Percentiles rank a stretch among this genome's conserved stretches.
phyloP scores from a whole-genome alignment of 306 rosid genomes.

The Abrus pulchellus region DNA sequence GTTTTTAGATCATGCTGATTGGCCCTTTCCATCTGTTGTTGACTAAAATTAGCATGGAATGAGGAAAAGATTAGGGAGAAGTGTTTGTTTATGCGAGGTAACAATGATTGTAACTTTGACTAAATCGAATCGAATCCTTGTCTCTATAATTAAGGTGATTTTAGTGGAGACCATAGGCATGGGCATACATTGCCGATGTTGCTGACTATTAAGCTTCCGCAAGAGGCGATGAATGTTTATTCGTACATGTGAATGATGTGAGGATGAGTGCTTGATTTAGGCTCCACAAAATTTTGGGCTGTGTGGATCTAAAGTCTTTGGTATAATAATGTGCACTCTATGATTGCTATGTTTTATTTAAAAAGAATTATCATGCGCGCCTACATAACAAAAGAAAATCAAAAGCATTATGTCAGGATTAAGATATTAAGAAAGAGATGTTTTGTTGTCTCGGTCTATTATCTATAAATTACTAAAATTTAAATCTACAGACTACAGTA shows the following conservation, averaged over 20 bases:
- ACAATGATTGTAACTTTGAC: conserved; percentile 40
- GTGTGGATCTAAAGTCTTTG: conserved; percentile 12
- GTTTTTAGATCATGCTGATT: conserved; percentile 41
- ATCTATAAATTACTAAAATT: background rate
- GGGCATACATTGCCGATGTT: background rate
- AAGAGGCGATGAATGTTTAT: background rate
- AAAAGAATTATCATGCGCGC: conserved; percentile 12
- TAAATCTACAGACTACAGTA: background rate
- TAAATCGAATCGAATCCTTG: conserved; percentile 39
- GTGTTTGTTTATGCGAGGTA: conserved; percentile 30
- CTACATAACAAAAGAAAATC: background rate
- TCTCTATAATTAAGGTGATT: conserved; percentile 39
- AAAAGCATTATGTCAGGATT: background rate
- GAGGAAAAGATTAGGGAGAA: conserved; percentile 37
- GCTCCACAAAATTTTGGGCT: conserved; percentile 25
- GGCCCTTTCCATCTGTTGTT: conserved; percentile 39
- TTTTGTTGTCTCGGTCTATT: background rate
- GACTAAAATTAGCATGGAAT: conserved; percentile 49
- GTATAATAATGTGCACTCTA: conserved; percentile 1
- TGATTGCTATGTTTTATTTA: background rate
- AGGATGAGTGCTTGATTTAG: background rate
- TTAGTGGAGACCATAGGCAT: conserved; percentile 15
- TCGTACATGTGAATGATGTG: conserved; percentile 6
- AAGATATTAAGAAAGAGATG: background rate
- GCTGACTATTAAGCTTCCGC: conserved; percentile 1